Base-by-base conservation (phyloP, 2,329 filamentous ascomycete species). In the Colletotrichum chrysophilum region DNA sequence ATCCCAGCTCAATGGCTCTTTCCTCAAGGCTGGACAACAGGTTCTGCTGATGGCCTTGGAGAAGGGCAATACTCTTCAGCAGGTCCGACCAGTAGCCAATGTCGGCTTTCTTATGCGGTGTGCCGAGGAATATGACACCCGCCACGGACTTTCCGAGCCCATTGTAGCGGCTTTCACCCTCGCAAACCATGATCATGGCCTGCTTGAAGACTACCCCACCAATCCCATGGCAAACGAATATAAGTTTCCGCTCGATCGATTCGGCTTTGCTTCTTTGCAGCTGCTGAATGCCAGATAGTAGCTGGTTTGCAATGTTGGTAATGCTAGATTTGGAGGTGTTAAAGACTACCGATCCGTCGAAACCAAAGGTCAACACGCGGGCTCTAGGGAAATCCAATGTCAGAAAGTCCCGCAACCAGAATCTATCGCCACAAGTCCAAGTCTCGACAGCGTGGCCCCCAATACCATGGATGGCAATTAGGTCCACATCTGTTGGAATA, bases 281-380 rank as follows among this genome's bases (percentile, higher is more conserved):
- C 18, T 48, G 38, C 18, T 48, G 38, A 3, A 48, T 48, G 0
- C 38, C 38, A 43, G 18, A n/a, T n/a, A 43, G 18, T 5, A 48
- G 38, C 38, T 48, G 38, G 1, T 0, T 0, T 0, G 38, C 38
- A 43, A 43, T 43, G 38, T 12, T 0, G 0, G 9, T 0, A 48
- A 48, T n/a, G 0, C 3, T n/a, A 0, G 38, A 2, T 48, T 48
- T 48, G 38, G 18, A n/a, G 0, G 38, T 3, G 18, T 1, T 48
- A 18, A 48, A 48, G 0, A 48, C 38, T 0, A 12, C 0, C 0
- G 38, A 48, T n/a, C 0, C 0, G 0, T 48, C 38, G 38, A 4
- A 48, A n/a, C 38, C 38, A 1, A 48, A 48, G 38, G 38, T 48
- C 38, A 48, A 48, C 0, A 48, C 18, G 1, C 38, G 38, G 3